Percentiles rank a stretch among this genome's conserved stretches.
Conservation (phyloP, 202 grass and related monocot species). For the Digitaria exilis region DNA sequence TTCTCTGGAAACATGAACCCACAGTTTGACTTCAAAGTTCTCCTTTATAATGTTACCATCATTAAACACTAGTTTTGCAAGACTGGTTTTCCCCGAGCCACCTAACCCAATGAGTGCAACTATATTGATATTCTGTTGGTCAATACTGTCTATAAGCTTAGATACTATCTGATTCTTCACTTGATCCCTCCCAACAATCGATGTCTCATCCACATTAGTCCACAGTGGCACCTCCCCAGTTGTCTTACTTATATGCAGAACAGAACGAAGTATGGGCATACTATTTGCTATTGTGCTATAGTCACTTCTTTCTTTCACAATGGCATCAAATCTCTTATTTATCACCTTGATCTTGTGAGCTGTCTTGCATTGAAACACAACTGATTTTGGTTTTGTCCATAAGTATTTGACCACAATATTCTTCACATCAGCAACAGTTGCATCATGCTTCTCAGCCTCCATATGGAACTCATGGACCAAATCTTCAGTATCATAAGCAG, state of each 20-base stretch:
- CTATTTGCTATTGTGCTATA: neutral
- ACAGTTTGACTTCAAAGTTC: neutral
- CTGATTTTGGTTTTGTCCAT: neutral
- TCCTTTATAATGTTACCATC: neutral
- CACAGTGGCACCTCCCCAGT: neutral
- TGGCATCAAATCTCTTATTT: neutral
- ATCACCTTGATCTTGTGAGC: neutral
- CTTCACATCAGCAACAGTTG: neutral
- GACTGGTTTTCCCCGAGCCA: conserved; percentile 24
- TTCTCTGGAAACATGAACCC: conserved; percentile 41
- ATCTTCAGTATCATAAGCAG: conserved; percentile 42
- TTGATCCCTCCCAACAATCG: neutral
- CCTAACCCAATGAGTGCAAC: conserved; percentile 23
- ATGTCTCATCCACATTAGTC: neutral
- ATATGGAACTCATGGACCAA: conserved; percentile 13
- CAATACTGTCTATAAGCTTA: neutral
- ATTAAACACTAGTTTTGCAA: conserved; percentile 1
- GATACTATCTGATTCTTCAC: neutral
- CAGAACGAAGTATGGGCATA: neutral
- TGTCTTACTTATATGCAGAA: neutral
- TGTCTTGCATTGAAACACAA: neutral
- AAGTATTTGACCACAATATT: neutral
- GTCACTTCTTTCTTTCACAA: conserved; percentile 9
- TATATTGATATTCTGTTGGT: neutral
- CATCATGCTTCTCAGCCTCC: neutral